These are phyloP conservation scores for Phytophthora megakarya DNA, from an alignment of 352 stramenopile species.

Conservation along the genomic window DNA sequence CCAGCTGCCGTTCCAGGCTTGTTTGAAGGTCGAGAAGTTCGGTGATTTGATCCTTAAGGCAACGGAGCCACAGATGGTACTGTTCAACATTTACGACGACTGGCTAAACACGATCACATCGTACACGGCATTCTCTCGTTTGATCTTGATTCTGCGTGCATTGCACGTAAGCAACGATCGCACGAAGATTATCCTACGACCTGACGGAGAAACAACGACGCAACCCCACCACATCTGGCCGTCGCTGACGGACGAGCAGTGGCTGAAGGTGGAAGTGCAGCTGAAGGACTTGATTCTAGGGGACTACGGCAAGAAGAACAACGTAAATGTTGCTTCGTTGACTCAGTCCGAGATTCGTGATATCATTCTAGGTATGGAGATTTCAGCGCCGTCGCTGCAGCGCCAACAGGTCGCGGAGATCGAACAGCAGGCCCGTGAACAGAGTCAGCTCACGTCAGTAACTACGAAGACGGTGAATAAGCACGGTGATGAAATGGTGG, in stretches of 20 bases:
- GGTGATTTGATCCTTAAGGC: slow-evolving; percentile 99
- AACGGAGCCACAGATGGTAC: slow-evolving; percentile 99
- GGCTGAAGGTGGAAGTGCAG: slow-evolving; percentile 99
- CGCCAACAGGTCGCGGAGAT: slow-evolving; percentile 99
- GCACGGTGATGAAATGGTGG: slow-evolving; percentile 99
- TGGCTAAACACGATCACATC: slow-evolving; percentile 99
- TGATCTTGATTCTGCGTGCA: slow-evolving; percentile 99
- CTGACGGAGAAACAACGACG: slow-evolving; percentile 98
- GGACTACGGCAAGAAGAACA: slow-evolving; percentile 99
- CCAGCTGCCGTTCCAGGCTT: slow-evolving; percentile 99
- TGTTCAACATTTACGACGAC: slow-evolving; percentile 99
- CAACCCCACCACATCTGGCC: slow-evolving; percentile 99
- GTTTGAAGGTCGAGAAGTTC: slow-evolving; percentile 99
- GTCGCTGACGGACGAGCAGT: slow-evolving; percentile 98
- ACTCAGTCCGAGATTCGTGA: slow-evolving; percentile 99
- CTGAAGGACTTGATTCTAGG: slow-evolving; percentile 99
- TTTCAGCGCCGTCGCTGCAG: slow-evolving; percentile 98
- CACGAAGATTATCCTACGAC: slow-evolving; percentile 97
- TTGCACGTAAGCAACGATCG: slow-evolving; percentile 97
- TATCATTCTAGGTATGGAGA: slow-evolving; percentile 99
- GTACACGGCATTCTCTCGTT: slow-evolving; percentile 99
- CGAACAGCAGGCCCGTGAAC: slow-evolving; percentile 98
- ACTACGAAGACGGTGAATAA: slow-evolving; percentile 99
- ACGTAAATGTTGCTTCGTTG: slow-evolving; percentile 99
- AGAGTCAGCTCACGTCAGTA: slow-evolving; percentile 98